These are phyloP conservation scores for Trichoderma sp. DNA, from an alignment of 2,329 filamentous ascomycete species.

Conservation along the genomic window DNA sequence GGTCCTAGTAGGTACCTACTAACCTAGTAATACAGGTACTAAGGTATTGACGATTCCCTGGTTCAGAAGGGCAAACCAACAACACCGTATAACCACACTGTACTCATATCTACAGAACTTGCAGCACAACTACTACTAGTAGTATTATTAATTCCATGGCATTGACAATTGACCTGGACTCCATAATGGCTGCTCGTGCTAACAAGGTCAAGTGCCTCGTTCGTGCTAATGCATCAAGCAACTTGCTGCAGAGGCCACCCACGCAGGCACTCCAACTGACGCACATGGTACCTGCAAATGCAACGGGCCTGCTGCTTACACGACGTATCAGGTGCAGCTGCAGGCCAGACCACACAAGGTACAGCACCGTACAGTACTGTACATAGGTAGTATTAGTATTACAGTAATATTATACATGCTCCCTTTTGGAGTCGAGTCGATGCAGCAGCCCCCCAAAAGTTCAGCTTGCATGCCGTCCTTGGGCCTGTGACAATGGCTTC, in stretches of 20 bases:
- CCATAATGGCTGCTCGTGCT: not conserved
- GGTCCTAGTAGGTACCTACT: too few relatives aligned
- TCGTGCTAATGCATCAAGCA: not conserved
- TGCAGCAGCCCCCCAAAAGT: not conserved
- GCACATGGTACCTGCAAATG: not conserved
- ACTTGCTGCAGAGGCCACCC: not conserved
- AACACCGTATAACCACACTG: too few relatives aligned
- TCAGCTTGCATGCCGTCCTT: not conserved
- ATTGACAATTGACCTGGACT: too few relatives aligned
- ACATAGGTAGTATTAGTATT: not conserved
- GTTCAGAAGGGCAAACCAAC: not conserved
- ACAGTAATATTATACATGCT: not conserved
- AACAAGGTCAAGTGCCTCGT: not conserved
- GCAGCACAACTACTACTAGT: too few relatives aligned
- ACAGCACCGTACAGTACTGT: not conserved
- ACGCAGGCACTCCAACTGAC: not conserved
- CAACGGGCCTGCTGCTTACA: not conserved
- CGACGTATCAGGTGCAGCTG: slow-evolving; percentile 3
- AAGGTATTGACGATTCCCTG: too few relatives aligned
- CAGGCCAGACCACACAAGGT: not conserved
- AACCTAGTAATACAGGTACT: too few relatives aligned
- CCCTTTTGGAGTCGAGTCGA: not conserved
- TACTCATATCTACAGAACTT: not conserved
- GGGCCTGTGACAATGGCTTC: not conserved
- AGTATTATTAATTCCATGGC: too few relatives aligned